Base-by-base conservation (phyloP, 2,329 filamentous ascomycete species). In the Stagonosporopsis tanaceti region DNA sequence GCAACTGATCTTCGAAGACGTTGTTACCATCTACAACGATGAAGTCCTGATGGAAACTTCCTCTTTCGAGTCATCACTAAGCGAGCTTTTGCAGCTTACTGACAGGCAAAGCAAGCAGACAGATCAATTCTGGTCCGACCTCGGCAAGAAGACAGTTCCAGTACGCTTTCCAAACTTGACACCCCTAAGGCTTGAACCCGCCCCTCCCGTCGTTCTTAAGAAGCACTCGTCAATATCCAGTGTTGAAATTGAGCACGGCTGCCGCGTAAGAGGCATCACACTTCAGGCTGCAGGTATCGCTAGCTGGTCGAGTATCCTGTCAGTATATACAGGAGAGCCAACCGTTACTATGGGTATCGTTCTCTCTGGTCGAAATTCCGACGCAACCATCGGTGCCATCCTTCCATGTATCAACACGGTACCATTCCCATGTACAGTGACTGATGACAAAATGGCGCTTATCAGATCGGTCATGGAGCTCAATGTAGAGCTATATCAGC, bases 351-450 rank as follows among this genome's bases (percentile, higher is more conserved):
- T 95, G 71, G 94, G 93, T 22, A 82, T 90, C 14, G 91, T 93
- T 0, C 80, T 97, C 7, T 93, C 93, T 8, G 92, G 92, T 1
- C 82, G 92, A 32, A 87, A 79, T 28, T 82, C 82, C 0, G 82
- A 88, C 4, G 79, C 82, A n/a, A 85, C 87, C 0, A 80, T 84
- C 17, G 71, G 81, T 6, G 83, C 85, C 4, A 82, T 86, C 0
- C 91, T 97, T 48, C 93, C 94, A 0, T 94, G 90, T 70, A 86
- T 97, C 53, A 88, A 89, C 0, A 97, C 93, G 0, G 75, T 97
- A 2, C 94, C 94, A 0, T 82, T 95, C 0, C 74, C 88, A 11
- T 85, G 85, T n/a, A 73, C 80, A 22, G 82, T 89, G 17, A 70
- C 72, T 1, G 70, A 80, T 0, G 84, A 82, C 0, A 89, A 90